Base-by-base conservation (phyloP, 306 rosid species). In the Prinsepia uniflora region DNA sequence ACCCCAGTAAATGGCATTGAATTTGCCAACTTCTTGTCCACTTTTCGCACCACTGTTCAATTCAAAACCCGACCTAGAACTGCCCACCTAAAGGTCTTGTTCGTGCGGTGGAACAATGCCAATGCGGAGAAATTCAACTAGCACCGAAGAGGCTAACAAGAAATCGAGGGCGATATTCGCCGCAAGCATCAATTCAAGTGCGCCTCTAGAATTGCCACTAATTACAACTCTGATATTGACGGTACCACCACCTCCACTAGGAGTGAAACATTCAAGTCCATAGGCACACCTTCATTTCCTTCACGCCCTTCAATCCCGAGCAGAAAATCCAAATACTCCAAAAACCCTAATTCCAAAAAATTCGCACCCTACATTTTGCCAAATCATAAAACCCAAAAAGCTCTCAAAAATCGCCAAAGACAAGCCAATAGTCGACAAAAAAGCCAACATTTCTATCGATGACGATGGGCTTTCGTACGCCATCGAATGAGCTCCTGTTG, bases 401-500 rank as follows among this genome's bases (percentile, higher is more conserved):
- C 49, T 58, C 53, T 47, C 50, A 39, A 75, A 17, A 7, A 65
- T 69, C 58, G 48, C 76, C 41, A 74, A 19, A 44, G 79, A 78
- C 6, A 14, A 4, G 0, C 83, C 81, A 4, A 42, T n/a, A 22
- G 20, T 75, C 34, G 80, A 60, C 43, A 60, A 79, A 45, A 63
- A 82, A 4, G 86, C 90, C 6, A 70, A 79, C 58, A 84, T 93
- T 2, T 77, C 75, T 5, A 53, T 93, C 1, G 80, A 86, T 36
- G 92, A 88, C 2, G 98, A 87, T 58, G 89, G 89, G 15, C 67
- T 85, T 19, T 82, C 89, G 1, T 85, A 76, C 52, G 82, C 82
- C 36, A 85, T 85, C 36, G 84, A 85, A 48, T 86, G 86, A 70
- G 97, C 99, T 0, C 99, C 99, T 2, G 91, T 94, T 55, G 97